Conservation (phyloP, 768 basidiomycete genomes). For the Stropharia rugosoannulata region DNA sequence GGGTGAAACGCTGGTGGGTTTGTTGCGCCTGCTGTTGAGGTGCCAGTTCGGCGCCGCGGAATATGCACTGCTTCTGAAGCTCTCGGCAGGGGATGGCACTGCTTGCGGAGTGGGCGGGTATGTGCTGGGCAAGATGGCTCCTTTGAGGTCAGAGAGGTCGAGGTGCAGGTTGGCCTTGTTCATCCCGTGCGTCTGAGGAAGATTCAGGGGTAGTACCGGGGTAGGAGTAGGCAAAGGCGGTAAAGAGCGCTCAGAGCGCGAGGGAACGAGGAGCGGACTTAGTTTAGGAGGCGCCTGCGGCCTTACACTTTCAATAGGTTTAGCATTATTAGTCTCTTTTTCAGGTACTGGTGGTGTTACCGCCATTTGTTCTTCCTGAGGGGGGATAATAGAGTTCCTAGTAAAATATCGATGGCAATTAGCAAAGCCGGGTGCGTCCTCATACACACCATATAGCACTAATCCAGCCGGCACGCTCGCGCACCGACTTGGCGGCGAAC, state of each 20-base stretch:
- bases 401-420: constrained; percentile 1
- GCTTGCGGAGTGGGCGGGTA: constrained; percentile 8
- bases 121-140: constrained; percentile 22
- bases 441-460: constrained; percentile 72
- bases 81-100: background rate
- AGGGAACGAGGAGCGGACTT: constrained; percentile 14
- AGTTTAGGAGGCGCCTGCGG: too few relatives aligned
- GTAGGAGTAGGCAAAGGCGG: constrained; percentile 28
- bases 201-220: constrained; percentile 10
- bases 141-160: constrained; percentile 15
- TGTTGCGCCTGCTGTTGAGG: background rate
- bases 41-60: constrained; percentile 1
- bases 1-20: background rate
- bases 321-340: too few relatives aligned
- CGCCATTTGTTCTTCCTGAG: too few relatives aligned
- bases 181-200: too few relatives aligned
- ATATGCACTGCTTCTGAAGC: background rate
- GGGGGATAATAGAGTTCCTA: constrained; percentile 61
- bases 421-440: too few relatives aligned
- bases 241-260: constrained; percentile 28
- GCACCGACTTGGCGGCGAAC: constrained; percentile 60
- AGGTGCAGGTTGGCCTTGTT: constrained; percentile 14
- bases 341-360: background rate
- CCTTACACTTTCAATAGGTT: too few relatives aligned
- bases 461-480: constrained; percentile 72